Evolutionary conservation across 371 early-diverging fungal species (phyloP).

Genomic region (Chytridium lagenaria): DNA sequence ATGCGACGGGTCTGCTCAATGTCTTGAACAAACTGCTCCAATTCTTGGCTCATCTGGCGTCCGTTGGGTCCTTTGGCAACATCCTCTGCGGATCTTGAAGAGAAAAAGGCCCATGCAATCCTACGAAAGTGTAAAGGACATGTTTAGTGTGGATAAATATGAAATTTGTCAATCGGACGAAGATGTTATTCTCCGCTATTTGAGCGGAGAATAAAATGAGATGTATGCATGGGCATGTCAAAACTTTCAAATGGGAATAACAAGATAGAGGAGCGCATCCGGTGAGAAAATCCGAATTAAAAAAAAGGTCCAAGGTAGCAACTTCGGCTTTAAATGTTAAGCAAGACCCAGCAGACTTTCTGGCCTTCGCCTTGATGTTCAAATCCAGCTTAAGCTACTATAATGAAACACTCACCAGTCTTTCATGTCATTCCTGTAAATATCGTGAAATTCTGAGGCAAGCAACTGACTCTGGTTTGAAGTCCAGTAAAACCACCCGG

Average conservation of each 20-base stretch:
- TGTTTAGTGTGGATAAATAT: background rate
- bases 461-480: slow-evolving; percentile 28
- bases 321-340: no score
- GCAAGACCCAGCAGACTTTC: no score
- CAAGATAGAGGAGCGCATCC: slow-evolving; percentile 3
- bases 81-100: slow-evolving; percentile 8
- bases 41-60: slow-evolving; percentile 12
- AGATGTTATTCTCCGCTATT: no score
- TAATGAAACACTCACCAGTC: slow-evolving; percentile 29
- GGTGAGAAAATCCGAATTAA: no score
- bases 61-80: slow-evolving; percentile 16
- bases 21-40: slow-evolving; percentile 31
- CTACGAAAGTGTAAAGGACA: no score
- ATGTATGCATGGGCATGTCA: no score
- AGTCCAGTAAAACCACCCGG: slow-evolving; percentile 44
- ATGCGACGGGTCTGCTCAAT: slow-evolving; percentile 55
- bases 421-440: slow-evolving; percentile 33
- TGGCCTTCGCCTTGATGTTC: no score
- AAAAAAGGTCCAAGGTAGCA: slow-evolving; percentile 9
- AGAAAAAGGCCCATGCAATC: slow-evolving; percentile 41
- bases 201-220: no score
- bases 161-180: background rate
- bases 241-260: no score
- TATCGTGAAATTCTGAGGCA: slow-evolving; percentile 24
- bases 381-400: no score